Evolutionary conservation across 2,329 filamentous ascomycete species (phyloP), one percentile per base, ranked within the genome.

Genomic region (Ophiosphaerella narmari): DNA sequence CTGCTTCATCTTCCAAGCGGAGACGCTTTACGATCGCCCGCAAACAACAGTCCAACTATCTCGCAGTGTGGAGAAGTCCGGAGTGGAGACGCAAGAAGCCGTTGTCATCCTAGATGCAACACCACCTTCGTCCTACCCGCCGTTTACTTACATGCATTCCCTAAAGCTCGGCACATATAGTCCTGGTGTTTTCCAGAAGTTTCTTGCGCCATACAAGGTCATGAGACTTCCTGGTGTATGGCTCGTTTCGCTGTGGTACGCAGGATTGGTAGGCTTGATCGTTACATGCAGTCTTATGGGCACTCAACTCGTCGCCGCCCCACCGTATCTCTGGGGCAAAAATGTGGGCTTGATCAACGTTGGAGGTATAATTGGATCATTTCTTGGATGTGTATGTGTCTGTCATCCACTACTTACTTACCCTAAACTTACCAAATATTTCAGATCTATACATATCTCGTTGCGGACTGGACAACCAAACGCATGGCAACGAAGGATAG

Each of bases 241-340:
- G 72, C 65, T 77, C 4, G 67, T 77, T 11, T 71, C 75, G 37
- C 51, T 71, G 0, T 75, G 74, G 63, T 77, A 78, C 46, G 73
- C 73, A 5, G 75, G 74, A 1, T 63, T 77, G 1, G 70, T 77
- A 7, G 75, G 72, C 13, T 67, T 71, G 2, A 66, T 76, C 33
- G 74, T 77, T 14, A 71, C 71, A 1, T 68, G 73, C 36, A 68
- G 70, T 37, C 71, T 65, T 2, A 62, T 77, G n/a, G 70, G 63
- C 4, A 68, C 74, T 0, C 68, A 73, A 42, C 43, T 77, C 1
- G 62, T 77, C 2, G 62, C 71, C 5, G 55, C 52, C 7, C 75
- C 74, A 11, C 75, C 75, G 0, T 77, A 76, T 45, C 65, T 75
- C 1, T 77, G 74, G 75, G 74, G 73, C 16, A 57, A 66, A 6